A percentile compares a stretch with the other conserved stretches of the same genome.
phyloP scores from a whole-genome alignment of 805 yeast species.

The Myxozyma neotropica region DNA sequence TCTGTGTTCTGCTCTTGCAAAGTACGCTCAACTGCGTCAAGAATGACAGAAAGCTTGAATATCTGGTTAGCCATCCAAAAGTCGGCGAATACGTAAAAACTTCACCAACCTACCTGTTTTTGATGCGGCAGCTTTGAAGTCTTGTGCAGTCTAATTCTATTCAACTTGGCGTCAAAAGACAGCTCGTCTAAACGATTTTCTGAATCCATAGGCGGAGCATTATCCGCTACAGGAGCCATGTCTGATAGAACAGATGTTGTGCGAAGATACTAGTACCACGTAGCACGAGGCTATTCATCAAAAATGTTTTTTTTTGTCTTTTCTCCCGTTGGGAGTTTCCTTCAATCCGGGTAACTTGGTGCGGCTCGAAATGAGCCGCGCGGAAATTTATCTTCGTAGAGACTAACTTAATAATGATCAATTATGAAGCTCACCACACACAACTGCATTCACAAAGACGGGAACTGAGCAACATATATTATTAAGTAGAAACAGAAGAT shows the following conservation, averaged over 20 bases:
- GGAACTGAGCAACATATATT: too few relatives aligned
- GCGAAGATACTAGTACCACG: too few relatives aligned
- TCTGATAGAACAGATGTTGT: not conserved
- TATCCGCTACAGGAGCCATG: slow-evolving; percentile 15
- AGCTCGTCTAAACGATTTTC: slow-evolving; percentile 3
- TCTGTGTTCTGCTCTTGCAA: slow-evolving; percentile 63
- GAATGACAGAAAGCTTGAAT: slow-evolving; percentile 53
- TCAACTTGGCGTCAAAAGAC: slow-evolving; percentile 59
- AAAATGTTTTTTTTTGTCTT: not conserved
- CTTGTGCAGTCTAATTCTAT: slow-evolving; percentile 69
- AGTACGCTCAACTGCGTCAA: slow-evolving; percentile 89
- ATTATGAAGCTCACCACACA: too few relatives aligned
- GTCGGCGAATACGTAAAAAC: not conserved
- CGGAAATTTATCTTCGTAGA: too few relatives aligned
- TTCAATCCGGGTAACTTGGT: slow-evolving; percentile 9
- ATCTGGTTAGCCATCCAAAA: not conserved
- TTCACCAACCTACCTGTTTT: slow-evolving; percentile 54
- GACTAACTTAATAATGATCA: too few relatives aligned
- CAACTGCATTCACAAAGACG: too few relatives aligned
- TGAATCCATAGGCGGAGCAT: not conserved
- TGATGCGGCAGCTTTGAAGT: slow-evolving; percentile 85
- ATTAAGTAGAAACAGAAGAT: too few relatives aligned
- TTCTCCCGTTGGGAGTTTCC: slow-evolving; percentile 7
- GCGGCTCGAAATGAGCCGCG: slow-evolving; percentile 8
- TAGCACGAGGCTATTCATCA: too few relatives aligned